Evolutionary conservation across 108 stramenopile genomes (phyloP).

Genomic region (Fistulifera pelliculosa): DNA sequence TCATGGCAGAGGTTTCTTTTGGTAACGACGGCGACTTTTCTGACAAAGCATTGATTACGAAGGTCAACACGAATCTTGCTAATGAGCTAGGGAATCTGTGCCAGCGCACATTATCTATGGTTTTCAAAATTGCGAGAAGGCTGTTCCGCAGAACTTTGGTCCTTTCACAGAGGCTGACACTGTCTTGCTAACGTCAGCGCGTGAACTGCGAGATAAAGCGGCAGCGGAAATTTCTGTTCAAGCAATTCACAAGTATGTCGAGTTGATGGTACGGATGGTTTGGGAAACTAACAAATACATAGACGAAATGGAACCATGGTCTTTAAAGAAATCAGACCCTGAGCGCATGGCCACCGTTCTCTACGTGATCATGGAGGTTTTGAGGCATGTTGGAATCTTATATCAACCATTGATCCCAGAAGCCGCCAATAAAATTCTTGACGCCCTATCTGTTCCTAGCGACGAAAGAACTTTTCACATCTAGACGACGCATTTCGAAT

Average conservation of each 20-base stretch:
- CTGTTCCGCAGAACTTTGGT: slow-evolving; percentile 43
- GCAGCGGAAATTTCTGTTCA: slow-evolving; percentile 48
- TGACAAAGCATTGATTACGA: slow-evolving; percentile 69
- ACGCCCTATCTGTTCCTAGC: slow-evolving; percentile 72
- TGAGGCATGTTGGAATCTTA: slow-evolving; percentile 76
- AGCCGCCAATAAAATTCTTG: slow-evolving; percentile 75
- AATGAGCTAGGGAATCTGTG: slow-evolving; percentile 93
- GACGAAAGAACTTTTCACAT: slow-evolving; percentile 69
- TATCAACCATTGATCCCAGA: slow-evolving; percentile 92
- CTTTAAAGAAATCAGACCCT: slow-evolving; percentile 77
- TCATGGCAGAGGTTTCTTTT: slow-evolving; percentile 85
- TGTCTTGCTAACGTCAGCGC: slow-evolving; percentile 49
- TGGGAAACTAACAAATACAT: slow-evolving; percentile 90
- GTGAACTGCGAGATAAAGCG: slow-evolving; percentile 32
- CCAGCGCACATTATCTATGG: slow-evolving; percentile 81
- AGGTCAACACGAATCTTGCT: slow-evolving; percentile 82
- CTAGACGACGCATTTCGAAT: slow-evolving; percentile 45
- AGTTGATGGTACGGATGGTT: slow-evolving; percentile 71
- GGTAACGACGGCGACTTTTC: slow-evolving; percentile 92
- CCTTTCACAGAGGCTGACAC: slow-evolving; percentile 57
- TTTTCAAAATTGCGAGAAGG: slow-evolving; percentile 80
- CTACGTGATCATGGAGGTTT: slow-evolving; percentile 85
- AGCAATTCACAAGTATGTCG: slow-evolving; percentile 74
- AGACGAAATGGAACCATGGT: slow-evolving; percentile 88
- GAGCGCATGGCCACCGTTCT: slow-evolving; percentile 78